A percentile compares a stretch with the other conserved stretches of the same genome.
These are phyloP conservation scores for Cyclocybe aegerita DNA, from an alignment of 768 basidiomycete species.

Conservation along the genomic window DNA sequence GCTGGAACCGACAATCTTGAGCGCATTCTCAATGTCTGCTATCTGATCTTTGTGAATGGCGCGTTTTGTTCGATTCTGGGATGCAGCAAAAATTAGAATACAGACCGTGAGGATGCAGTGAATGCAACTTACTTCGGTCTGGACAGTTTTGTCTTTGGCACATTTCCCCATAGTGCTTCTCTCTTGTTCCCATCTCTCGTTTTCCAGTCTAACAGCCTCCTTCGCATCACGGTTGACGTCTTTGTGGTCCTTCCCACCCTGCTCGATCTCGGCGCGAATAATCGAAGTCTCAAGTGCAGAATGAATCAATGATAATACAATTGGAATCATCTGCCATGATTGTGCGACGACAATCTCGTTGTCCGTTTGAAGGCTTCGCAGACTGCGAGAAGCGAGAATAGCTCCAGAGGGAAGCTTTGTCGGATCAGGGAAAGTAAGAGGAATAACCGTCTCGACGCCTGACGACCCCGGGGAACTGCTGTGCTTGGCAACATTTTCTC, in stretches of 20 bases:
- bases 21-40: conserved; percentile 50
- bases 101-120: background rate
- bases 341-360: conserved; percentile 28
- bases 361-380: conserved; percentile 43
- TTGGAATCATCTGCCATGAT: conserved; percentile 68
- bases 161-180: conserved; percentile 31
- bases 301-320: conserved; percentile 60
- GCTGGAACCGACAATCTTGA: conserved; percentile 45
- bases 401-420: conserved; percentile 45
- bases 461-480: background rate
- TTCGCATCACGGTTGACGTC: conserved; percentile 49
- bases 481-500: conserved; percentile 26
- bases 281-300: conserved; percentile 41
- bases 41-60: conserved; percentile 50
- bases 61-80: conserved; percentile 43
- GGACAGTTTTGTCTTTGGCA: conserved; percentile 20
- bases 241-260: conserved; percentile 53
- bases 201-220: conserved; percentile 55
- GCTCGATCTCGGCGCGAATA: conserved; percentile 62
- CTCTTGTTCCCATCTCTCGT: conserved; percentile 54
- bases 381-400: conserved; percentile 46
- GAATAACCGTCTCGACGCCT: background rate
- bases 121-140: conserved; percentile 23
- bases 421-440: conserved; percentile 55
- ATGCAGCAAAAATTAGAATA: background rate